phyloP scores from a whole-genome alignment of 2,329 filamentous ascomycete species.

The Trichoderma polysporum region DNA sequence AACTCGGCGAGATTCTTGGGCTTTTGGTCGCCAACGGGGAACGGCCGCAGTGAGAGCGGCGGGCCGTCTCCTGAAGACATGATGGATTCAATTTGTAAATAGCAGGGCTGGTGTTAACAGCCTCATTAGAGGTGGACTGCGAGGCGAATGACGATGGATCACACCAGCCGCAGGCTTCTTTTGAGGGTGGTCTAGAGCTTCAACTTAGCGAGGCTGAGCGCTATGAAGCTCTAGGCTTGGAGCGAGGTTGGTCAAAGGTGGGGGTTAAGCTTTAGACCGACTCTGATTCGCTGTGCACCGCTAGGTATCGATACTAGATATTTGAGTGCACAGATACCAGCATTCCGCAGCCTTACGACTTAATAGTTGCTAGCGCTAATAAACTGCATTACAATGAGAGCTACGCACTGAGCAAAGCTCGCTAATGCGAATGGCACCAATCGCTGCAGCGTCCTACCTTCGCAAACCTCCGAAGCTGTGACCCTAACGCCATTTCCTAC shows the following conservation, averaged over 20 bases:
- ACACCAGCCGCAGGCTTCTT: neutral
- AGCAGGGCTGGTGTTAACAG: neutral
- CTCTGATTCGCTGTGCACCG: neutral
- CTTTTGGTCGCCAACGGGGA: conserved; percentile 55
- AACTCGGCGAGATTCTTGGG: conserved; percentile 67
- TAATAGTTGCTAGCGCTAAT: neutral
- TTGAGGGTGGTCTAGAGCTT: neutral
- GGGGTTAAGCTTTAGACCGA: neutral
- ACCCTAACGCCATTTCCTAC: neutral
- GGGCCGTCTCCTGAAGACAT: conserved; percentile 37
- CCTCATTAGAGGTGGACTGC: neutral
- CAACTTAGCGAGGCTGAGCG: conserved; percentile 16
- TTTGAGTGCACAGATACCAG: neutral
- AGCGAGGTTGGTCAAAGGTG: neutral
- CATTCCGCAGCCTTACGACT: neutral
- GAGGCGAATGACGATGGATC: neutral
- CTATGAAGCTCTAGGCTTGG: neutral
- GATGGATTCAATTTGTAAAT: neutral
- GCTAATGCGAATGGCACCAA: neutral
- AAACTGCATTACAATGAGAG: neutral
- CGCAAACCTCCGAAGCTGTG: conserved; percentile 6
- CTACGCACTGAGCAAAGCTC: neutral
- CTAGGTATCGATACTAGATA: neutral
- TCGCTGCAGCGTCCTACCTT: neutral
- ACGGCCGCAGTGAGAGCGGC: conserved; percentile 40